Evolutionary conservation across 2,329 filamentous ascomycete genomes (phyloP).

Genomic region (Waltergamsia citrina): DNA sequence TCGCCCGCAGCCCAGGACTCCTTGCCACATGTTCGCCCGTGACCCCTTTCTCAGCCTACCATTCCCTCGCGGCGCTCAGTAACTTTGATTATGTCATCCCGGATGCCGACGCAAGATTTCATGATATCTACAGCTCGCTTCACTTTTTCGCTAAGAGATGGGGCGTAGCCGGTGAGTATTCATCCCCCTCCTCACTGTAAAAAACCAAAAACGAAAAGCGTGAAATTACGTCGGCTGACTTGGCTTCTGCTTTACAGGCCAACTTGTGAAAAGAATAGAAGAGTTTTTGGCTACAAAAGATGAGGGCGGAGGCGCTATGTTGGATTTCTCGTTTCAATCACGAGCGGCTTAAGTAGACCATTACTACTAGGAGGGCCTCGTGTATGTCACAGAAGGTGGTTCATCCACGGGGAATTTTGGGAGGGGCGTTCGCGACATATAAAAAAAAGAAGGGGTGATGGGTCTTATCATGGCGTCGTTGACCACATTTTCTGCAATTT

Average conservation of each 20-base stretch:
- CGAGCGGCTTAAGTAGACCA: too few relatives aligned
- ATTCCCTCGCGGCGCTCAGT: slow-evolving; percentile 20
- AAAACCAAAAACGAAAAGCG: too few relatives aligned
- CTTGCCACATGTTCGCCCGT: slow-evolving; percentile 21
- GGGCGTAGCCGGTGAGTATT: slow-evolving; percentile 20
- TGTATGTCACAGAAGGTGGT: too few relatives aligned
- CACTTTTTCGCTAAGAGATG: slow-evolving; percentile 24
- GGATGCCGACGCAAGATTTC: slow-evolving; percentile 19
- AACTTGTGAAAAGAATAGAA: slow-evolving; percentile 17
- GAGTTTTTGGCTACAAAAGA: slow-evolving; percentile 15
- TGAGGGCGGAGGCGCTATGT: slow-evolving; percentile 1
- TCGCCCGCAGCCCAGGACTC: slow-evolving; percentile 18
- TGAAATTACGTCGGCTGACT: too few relatives aligned
- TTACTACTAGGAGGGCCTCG: too few relatives aligned
- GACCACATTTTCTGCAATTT: too few relatives aligned
- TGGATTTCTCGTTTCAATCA: slow-evolving; percentile 4
- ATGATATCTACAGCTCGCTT: slow-evolving; percentile 21
- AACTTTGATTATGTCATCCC: slow-evolving; percentile 21
- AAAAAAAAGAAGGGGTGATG: too few relatives aligned
- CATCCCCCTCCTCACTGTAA: too few relatives aligned
- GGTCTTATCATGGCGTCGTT: too few relatives aligned
- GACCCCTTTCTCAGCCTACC: slow-evolving; percentile 22
- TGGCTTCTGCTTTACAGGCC: too few relatives aligned
- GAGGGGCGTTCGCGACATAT: too few relatives aligned
- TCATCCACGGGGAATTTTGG: too few relatives aligned